Evolutionary conservation across 345 rosid genomes (phyloP).

Genomic region (Aethionema arabicum): DNA sequence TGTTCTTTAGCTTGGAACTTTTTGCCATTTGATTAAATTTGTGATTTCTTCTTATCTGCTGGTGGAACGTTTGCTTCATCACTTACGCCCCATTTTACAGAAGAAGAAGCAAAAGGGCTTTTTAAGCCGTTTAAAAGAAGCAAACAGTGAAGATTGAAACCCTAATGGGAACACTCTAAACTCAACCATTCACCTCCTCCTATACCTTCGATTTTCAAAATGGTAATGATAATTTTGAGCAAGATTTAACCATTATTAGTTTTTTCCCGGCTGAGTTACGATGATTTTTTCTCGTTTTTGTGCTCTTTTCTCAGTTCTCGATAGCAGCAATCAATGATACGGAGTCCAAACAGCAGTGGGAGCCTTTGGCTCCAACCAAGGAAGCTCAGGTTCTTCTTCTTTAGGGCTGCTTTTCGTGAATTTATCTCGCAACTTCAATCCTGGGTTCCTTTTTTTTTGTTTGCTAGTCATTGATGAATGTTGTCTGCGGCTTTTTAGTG

Average conservation of each 20-base stretch:
- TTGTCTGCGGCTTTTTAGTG: background rate
- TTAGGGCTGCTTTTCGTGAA: constrained; percentile 6
- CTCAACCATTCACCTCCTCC: background rate
- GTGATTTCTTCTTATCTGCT: no score
- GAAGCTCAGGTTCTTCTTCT: constrained; percentile 76
- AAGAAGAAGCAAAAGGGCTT: no score
- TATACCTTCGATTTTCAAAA: constrained; percentile 23
- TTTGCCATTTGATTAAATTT: no score
- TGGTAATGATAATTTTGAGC: constrained; percentile 27
- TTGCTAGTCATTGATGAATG: background rate
- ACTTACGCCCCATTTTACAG: no score
- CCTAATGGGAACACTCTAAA: background rate
- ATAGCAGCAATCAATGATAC: constrained; percentile 95
- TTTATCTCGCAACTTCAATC: constrained; percentile 6
- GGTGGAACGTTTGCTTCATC: no score
- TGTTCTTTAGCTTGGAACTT: no score
- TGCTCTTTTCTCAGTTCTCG: constrained; percentile 61
- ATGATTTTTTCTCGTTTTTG: no score
- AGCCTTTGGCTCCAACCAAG: constrained; percentile 95
- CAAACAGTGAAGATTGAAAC: no score
- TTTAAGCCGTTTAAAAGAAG: no score
- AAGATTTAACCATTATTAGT: background rate
- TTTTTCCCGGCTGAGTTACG: no score
- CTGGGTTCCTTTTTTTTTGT: constrained; percentile 1
- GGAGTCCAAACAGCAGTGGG: constrained; percentile 80